Evolutionary conservation across 2,329 filamentous ascomycete species (phyloP).

Genomic region (Penicillium sp.): DNA sequence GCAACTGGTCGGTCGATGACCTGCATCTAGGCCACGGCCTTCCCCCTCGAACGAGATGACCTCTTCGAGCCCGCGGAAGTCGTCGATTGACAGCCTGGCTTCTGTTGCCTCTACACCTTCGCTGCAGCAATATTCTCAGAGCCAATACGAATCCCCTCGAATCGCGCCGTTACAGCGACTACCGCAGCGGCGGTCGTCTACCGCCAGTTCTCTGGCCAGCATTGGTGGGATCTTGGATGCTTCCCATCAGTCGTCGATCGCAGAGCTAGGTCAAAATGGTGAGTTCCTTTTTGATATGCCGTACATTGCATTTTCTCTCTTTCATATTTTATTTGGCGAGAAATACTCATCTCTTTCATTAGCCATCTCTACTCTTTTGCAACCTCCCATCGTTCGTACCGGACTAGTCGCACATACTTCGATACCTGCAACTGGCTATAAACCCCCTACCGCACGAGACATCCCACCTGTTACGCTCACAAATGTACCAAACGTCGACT

Average conservation of each 20-base stretch:
- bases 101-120: conserved; percentile 51
- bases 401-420: conserved; percentile 76
- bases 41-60: conserved; percentile 51
- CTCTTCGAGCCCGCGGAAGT: conserved; percentile 59
- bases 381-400: conserved; percentile 83
- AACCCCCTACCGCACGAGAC: conserved; percentile 77
- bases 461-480: conserved; percentile 91
- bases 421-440: conserved; percentile 66
- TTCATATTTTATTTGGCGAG: not conserved
- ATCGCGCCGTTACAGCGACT: conserved; percentile 29
- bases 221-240: conserved; percentile 79
- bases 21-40: conserved; percentile 13
- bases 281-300: not conserved
- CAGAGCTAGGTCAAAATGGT: conserved; percentile 83
- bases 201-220: conserved; percentile 81
- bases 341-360: not conserved
- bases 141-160: conserved; percentile 35
- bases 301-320: not conserved
- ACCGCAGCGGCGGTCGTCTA: conserved; percentile 66
- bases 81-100: conserved; percentile 63
- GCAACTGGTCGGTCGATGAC: conserved; percentile 8
- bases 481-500: conserved; percentile 78
- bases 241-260: conserved; percentile 55
- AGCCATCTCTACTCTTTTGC: conserved; percentile 92
- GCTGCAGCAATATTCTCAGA: conserved; percentile 46